Evolutionary conservation across 108 stramenopile species (phyloP).

Genomic region (Cyclotella cryptica): DNA sequence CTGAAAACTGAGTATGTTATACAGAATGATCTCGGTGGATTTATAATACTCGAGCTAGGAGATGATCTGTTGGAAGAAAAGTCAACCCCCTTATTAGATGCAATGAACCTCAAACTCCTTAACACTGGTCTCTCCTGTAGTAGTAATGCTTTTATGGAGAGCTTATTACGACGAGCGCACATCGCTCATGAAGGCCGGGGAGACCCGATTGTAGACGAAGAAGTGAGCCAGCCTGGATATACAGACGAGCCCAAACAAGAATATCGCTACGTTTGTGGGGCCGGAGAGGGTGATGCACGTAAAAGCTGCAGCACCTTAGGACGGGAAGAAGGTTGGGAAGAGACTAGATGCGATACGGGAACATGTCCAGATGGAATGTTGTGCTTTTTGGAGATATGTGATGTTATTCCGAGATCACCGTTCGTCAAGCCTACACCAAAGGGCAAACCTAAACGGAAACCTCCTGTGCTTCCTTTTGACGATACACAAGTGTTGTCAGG

Average conservation of each 20-base stretch:
- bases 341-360: conserved; percentile 10
- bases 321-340: conserved; percentile 18
- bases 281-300: conserved; percentile 27
- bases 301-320: conserved; percentile 19
- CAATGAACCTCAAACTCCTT: conserved; percentile 24
- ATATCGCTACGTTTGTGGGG: conserved; percentile 32
- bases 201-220: neutral
- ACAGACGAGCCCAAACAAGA: neutral
- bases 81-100: conserved; percentile 43
- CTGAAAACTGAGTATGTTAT: conserved; percentile 37
- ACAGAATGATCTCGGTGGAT: conserved; percentile 20
- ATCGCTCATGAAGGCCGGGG: neutral
- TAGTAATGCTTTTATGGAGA: conserved; percentile 23
- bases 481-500: neutral
- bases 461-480: neutral
- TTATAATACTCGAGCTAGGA: conserved; percentile 25
- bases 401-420: neutral
- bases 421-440: conserved; percentile 1
- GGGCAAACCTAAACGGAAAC: neutral
- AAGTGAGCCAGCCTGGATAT: neutral
- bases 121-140: conserved; percentile 19
- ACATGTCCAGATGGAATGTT: conserved; percentile 26
- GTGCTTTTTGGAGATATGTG: neutral
- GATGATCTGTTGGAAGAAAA: conserved; percentile 27
- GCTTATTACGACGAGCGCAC: conserved; percentile 16